Evolutionary conservation across 2,329 filamentous ascomycete species (phyloP), one percentile per base, ranked within the genome.

Genomic region (Aspergillus spinulosporus): DNA sequence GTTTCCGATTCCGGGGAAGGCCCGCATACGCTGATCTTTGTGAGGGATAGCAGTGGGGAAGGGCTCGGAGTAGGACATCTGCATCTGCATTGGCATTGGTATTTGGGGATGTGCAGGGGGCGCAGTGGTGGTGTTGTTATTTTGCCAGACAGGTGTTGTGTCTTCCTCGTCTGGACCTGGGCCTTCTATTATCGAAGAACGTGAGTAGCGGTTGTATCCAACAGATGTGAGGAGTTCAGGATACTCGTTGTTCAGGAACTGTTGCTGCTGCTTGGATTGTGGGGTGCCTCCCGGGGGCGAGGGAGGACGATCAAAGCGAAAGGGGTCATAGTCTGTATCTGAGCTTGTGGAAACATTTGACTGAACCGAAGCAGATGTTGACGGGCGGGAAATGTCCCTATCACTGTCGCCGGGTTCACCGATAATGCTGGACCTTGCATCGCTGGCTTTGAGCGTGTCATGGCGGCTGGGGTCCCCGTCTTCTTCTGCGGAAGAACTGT

Each of bases 101-200:
- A 12, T 8, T 11, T 37, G 34, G 8, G 34, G 60, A 42, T 9
- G 61, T 47, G 11, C 57, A 55, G 14, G 51, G 15, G 44, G 44
- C 7, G n/a, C 42, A 3, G 40, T n/a, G 26, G 37, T n/a, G 3
- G 26, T 7, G 31, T 8, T 21, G 21, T 59, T 61, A 8, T 66
- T 57, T 7, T 62, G 62, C 69, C 66, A 66, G 14, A 21, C 21
- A 21, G 73, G 77, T 7, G 64, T 84, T 12, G 84, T 49, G 77
- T 45, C 12, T 64, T 84, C 15, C 77, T 84, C 50, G 76, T 85
- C 53, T 77, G 81, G 74, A 64, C 79, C 57, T 70, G 85, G 70
- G 74, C 82, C 59, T 73, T 82, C 54, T 0, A 85, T 79, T 0
- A 82, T 75, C 0, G 74, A 82, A 1, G 83, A 83, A 55, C 78